phyloP scores from a whole-genome alignment of 345 rosid species.

The Brassica cretica region DNA sequence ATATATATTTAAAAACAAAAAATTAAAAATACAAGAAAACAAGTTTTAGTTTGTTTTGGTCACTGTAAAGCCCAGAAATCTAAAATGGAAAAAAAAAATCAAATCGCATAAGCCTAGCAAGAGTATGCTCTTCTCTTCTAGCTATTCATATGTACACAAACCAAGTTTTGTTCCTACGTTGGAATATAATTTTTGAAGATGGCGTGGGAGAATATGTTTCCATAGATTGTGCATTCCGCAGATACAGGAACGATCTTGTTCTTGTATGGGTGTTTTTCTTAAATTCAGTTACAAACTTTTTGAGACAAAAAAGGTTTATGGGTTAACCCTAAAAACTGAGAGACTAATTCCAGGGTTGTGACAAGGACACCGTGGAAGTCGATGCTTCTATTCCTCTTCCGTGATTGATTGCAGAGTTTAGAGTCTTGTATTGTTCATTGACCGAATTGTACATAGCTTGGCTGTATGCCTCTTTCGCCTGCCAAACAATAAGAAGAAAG shows the following conservation, averaged over 20 bases:
- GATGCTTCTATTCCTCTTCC: conserved; percentile 71
- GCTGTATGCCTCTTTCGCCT: conserved; percentile 71
- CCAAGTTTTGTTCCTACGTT: conserved; percentile 28
- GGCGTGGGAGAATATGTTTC: neutral
- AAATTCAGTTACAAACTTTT: neutral
- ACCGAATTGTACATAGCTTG: conserved; percentile 61
- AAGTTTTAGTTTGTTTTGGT: neutral
- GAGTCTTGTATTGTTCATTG: conserved; percentile 62
- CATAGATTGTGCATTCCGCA: conserved; percentile 34
- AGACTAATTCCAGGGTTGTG: conserved; percentile 79
- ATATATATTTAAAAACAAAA: neutral
- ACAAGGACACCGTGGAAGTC: conserved; percentile 58
- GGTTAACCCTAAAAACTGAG: conserved; percentile 27
- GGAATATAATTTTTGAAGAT: neutral
- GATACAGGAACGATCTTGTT: neutral
- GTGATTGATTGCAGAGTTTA: conserved; percentile 65
- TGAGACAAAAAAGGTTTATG: neutral
- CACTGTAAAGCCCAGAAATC: neutral
- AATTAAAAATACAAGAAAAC: neutral
- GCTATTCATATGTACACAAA: conserved; percentile 33
- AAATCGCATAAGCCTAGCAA: conserved; percentile 30
- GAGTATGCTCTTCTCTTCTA: conserved; percentile 12
- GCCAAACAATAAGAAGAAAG: conserved; percentile 14
- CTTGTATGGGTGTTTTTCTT: neutral
- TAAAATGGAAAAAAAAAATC: neutral